Conservation (phyloP, 352 stramenopile genomes). For the Pythium rishiriense region DNA sequence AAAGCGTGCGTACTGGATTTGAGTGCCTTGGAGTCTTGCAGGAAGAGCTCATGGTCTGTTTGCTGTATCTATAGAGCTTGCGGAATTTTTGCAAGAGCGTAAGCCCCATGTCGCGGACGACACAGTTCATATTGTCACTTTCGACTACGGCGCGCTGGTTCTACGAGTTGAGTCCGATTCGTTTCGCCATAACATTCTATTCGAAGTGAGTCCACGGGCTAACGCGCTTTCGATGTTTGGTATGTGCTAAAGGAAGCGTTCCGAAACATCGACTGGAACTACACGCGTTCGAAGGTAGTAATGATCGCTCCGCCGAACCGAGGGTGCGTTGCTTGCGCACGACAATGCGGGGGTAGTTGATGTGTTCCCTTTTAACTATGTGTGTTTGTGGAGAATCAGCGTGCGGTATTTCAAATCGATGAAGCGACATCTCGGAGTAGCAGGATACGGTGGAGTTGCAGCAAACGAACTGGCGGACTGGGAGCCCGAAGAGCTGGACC, state of each 20-base stretch:
- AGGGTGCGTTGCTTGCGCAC: slow-evolving; percentile 33
- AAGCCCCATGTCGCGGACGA: slow-evolving; percentile 66
- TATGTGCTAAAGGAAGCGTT: slow-evolving; percentile 60
- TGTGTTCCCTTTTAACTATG: neutral
- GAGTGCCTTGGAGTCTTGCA: too few relatives aligned
- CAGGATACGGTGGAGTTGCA: slow-evolving; percentile 58
- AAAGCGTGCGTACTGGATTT: slow-evolving; percentile 10
- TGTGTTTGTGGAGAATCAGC: slow-evolving; percentile 36
- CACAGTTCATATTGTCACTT: slow-evolving; percentile 67
- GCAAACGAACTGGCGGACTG: slow-evolving; percentile 56
- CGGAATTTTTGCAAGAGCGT: slow-evolving; percentile 47
- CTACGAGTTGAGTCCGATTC: slow-evolving; percentile 32
- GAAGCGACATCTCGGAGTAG: slow-evolving; percentile 53
- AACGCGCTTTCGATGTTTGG: too few relatives aligned
- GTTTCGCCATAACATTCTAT: too few relatives aligned
- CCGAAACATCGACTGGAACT: slow-evolving; percentile 68
- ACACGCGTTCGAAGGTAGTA: slow-evolving; percentile 68
- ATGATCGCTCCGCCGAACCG: slow-evolving; percentile 75
- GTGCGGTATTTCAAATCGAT: slow-evolving; percentile 61
- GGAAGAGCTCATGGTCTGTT: too few relatives aligned
- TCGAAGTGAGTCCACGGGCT: too few relatives aligned
- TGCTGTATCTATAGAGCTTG: too few relatives aligned
- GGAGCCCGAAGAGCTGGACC: slow-evolving; percentile 41
- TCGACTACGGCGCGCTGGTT: slow-evolving; percentile 70
- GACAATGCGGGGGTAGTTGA: neutral